phyloP scores from a whole-genome alignment of 305 asterid species.

The Salvia sclarea region DNA sequence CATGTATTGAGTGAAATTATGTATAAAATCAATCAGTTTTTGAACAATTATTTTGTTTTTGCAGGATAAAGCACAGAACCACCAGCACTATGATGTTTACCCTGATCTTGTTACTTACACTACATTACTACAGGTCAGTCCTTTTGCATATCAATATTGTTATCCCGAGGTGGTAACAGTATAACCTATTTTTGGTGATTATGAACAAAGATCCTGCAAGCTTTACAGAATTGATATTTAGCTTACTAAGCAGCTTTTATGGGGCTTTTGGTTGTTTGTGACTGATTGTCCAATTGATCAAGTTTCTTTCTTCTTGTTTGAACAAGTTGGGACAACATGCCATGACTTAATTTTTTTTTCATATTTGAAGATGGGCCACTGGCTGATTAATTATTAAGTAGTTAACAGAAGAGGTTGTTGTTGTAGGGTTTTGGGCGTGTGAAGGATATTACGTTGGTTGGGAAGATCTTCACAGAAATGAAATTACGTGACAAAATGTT shows the following conservation, averaged over 20 bases:
- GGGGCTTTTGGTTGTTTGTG: not conserved
- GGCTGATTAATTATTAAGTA: conserved; percentile 3
- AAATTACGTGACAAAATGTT: conserved; percentile 44
- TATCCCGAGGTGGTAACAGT: conserved; percentile 10
- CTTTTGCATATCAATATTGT: conserved; percentile 15
- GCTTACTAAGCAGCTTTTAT: conserved; percentile 18
- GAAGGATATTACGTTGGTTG: conserved; percentile 48
- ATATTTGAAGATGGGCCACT: conserved; percentile 6
- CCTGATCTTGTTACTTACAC: conserved; percentile 72
- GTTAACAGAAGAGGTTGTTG: conserved; percentile 21
- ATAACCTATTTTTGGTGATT: conserved; percentile 11
- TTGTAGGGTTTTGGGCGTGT: conserved; percentile 63
- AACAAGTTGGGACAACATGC: not conserved
- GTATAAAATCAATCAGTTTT: conserved; percentile 22
- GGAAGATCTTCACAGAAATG: conserved; percentile 58
- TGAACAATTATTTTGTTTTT: conserved; percentile 34
- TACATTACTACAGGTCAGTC: conserved; percentile 58
- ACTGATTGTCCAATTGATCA: not conserved
- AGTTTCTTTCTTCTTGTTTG: conserved; percentile 25
- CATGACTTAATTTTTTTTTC: not conserved
- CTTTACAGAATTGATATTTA: conserved; percentile 10
- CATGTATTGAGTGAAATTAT: conserved; percentile 35
- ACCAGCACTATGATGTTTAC: conserved; percentile 39
- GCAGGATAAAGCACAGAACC: conserved; percentile 58
- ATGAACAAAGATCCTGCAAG: not conserved